Evolutionary conservation across 2,329 filamentous ascomycete species (phyloP), one percentile per base, ranked within the genome.

Genomic region (Neoascochyta sp.): DNA sequence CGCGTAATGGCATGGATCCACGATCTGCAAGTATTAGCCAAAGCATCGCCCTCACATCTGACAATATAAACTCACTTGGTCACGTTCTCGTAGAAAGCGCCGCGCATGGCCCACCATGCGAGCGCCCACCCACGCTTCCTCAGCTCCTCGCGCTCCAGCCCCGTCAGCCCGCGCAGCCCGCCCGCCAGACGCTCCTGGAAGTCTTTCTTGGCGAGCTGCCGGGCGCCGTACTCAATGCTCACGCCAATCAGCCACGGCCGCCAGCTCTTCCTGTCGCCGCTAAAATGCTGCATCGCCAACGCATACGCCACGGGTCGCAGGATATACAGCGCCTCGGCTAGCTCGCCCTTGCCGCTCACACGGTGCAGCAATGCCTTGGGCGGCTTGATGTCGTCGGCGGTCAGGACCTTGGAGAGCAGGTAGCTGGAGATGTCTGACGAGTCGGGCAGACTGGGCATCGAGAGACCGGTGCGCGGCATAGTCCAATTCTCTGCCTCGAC

Each of bases 21-120:
- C 7, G 70, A 65, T 50, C 75, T 78, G 20, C 18, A 3, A 7
- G 12, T 25, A 44, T 60, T 46, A 59, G 52, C 26, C 27, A 20
- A 20, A 17, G 16, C 3, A 16, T 16, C 8, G 13, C n/a, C n/a
- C n/a, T n/a, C 17, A 19, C 2, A 18, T 14, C 10, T 5, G 9
- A 9, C 10, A 3, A 9, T 18, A 12, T 9, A 32, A 23, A 55
- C 71, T 49, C 64, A 77, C 74, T 74, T 77, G 26, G 87, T 94
- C 38, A 95, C 74, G 51, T 88, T 86, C 64, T 96, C 86, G 64
- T 98, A 98, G 51, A 94, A 94, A 2, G 89, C 88, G n/a, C 92
- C 90, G 38, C 90, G 79, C 86, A 98, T 92, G 15, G 76, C 68
- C 92, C 92, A 98, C 90, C 92, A 96, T 12, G 81, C 84, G 71